Evolutionary conservation across 2,329 filamentous ascomycete species (phyloP), one percentile per base, ranked within the genome.

Genomic region (Ceratocystis eucalypticola): DNA sequence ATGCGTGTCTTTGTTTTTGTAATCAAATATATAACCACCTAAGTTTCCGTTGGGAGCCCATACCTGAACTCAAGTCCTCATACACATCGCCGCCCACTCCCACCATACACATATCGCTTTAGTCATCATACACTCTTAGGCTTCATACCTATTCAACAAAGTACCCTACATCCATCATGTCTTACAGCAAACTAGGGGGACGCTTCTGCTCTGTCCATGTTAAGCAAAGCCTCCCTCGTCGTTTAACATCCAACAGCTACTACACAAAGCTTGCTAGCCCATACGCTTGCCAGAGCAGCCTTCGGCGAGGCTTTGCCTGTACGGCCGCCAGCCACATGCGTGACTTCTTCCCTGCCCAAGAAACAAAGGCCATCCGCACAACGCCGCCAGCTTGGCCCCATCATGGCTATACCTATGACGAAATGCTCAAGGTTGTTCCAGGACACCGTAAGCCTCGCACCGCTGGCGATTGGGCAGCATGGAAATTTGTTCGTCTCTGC

Each of bases 391-490:
- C 86, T 69, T 91, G 88, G 87, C 81, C 81, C 41, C 87, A 89
- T 72, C 86, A 85, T 68, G 82, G 86, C 68, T 96, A 89, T 75
- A 89, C 88, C 33, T 82, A 88, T 72, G 80, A 88, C 69, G 87
- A 96, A 74, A 94, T 97, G 88, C 79, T 82, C 28, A 76, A 76
- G 22, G 83, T 97, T 62, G 79, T 80, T 59, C 84, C 93, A 2
- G 90, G 87, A 25, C 93, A 97, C 73, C 87, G 93, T 28, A 75
- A 86, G 70, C 84, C 88, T 1, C 81, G 84, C 71, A 88, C 84
- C 12, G 80, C 84, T 72, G 88, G 91, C 3, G 94, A 99, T 74
- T 86, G 84, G 77, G 76, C 88, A 2, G 94, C 94, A 1, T 86
- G 94, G 73, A 82, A 83, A 67, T 84, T 90, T 69, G 87, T 96